A percentile compares a stretch with the other conserved stretches of the same genome.
Evolutionary conservation across 495 filamentous ascomycete species (phyloP).

Genomic region (Aspergillus conjunctus): DNA sequence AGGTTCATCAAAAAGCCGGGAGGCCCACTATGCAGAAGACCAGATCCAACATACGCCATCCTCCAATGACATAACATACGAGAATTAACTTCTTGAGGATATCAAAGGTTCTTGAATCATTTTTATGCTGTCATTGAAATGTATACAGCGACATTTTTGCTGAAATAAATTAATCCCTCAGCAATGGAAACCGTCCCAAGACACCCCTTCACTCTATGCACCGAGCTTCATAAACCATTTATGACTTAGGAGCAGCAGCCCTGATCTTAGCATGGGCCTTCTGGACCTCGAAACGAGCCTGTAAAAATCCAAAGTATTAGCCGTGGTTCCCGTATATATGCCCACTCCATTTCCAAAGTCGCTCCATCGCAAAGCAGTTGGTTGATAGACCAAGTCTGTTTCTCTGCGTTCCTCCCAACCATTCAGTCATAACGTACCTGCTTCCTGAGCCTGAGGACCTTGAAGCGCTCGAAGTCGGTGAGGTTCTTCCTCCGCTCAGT

Average conservation of each 20-base stretch:
- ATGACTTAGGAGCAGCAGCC: slow-evolving; percentile 57
- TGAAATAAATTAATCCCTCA: slow-evolving; percentile 41
- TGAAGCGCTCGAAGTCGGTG: slow-evolving; percentile 99
- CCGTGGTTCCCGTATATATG: not conserved
- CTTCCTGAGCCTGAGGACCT: slow-evolving; percentile 97
- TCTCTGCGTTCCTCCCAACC: not conserved
- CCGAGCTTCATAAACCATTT: slow-evolving; percentile 51
- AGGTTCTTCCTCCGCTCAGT: slow-evolving; percentile 83
- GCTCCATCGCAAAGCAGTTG: slow-evolving; percentile 8
- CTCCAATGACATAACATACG: slow-evolving; percentile 32
- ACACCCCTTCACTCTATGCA: slow-evolving; percentile 52
- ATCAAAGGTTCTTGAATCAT: slow-evolving; percentile 54
- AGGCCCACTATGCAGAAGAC: slow-evolving; percentile 27
- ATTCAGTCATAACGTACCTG: slow-evolving; percentile 61
- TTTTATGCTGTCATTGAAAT: slow-evolving; percentile 52
- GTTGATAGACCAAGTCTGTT: not conserved
- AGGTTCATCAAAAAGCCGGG: slow-evolving; percentile 27
- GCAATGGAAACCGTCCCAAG: slow-evolving; percentile 53
- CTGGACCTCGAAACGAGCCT: slow-evolving; percentile 91
- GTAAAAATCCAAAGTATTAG: slow-evolving; percentile 23
- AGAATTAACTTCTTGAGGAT: slow-evolving; percentile 37
- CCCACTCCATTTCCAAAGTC: not conserved
- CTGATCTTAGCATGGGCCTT: slow-evolving; percentile 84
- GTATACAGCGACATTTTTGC: slow-evolving; percentile 52
- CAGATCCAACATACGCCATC: slow-evolving; percentile 23